Conservation (phyloP, 73 alveolate genomes). For the Stentor coeruleus region DNA sequence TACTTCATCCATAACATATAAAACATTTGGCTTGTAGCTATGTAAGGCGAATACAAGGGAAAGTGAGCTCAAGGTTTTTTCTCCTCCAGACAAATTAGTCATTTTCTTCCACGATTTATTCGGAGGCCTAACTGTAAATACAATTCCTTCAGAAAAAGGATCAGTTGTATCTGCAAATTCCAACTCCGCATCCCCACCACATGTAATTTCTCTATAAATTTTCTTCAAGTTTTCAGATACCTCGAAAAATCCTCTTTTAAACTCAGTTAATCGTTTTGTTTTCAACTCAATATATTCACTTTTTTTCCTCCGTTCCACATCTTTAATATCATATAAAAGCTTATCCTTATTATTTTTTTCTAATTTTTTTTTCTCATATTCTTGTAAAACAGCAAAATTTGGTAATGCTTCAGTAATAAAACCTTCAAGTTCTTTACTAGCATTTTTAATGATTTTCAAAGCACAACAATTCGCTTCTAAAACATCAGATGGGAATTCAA, state of each 20-base stretch:
- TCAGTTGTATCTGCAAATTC: constrained; percentile 71
- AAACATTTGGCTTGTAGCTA: constrained; percentile 88
- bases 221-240: constrained; percentile 66
- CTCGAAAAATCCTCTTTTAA: constrained; percentile 74
- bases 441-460: constrained; percentile 29
- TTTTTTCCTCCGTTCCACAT: constrained; percentile 50
- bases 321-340: constrained; percentile 48
- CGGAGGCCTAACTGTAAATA: constrained; percentile 77
- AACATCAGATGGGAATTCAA: neutral
- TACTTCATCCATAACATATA: constrained; percentile 85
- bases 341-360: constrained; percentile 55
- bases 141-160: constrained; percentile 79
- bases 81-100: constrained; percentile 80
- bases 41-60: constrained; percentile 91
- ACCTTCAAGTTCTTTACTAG: constrained; percentile 24
- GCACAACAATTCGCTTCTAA: constrained; percentile 21
- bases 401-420: constrained; percentile 31
- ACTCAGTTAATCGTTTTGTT: constrained; percentile 67
- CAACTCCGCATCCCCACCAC: constrained; percentile 89
- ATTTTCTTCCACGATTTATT: constrained; percentile 80
- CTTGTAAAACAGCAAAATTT: constrained; percentile 58
- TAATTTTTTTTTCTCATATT: constrained; percentile 44
- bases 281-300: constrained; percentile 50
- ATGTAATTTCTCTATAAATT: constrained; percentile 64
- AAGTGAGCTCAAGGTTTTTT: constrained; percentile 84